A percentile compares a stretch with the other conserved stretches of the same genome.
Conservation (phyloP, 129 eudicot species). For the Escallonia herrerae region DNA sequence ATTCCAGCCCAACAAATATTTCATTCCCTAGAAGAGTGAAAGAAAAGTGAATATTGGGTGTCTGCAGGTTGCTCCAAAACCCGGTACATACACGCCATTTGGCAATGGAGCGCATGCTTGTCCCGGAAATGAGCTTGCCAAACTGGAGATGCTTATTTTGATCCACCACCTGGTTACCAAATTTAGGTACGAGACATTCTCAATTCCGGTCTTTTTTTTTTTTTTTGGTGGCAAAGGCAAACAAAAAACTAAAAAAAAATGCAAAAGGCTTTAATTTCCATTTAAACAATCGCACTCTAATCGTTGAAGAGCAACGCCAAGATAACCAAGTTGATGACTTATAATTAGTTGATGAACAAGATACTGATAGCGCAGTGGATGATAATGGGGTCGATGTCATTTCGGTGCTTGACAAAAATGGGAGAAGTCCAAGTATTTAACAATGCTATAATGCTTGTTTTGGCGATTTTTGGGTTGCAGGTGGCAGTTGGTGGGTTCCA, state of each 20-base stretch:
- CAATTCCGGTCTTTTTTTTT: too few species aligned
- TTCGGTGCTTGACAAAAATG: too few species aligned
- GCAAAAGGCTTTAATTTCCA: too few species aligned
- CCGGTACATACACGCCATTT: constrained; percentile 83
- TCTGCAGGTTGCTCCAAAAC: constrained; percentile 64
- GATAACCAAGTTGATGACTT: too few species aligned
- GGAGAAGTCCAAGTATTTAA: too few species aligned
- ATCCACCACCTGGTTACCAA: constrained; percentile 70
- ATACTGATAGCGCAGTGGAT: not conserved
- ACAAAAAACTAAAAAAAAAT: too few species aligned
- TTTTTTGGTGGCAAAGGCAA: too few species aligned
- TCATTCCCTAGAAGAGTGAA: constrained; percentile 5
- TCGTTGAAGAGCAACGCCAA: too few species aligned
- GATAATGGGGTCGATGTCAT: not conserved
- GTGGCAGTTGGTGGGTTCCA: constrained; percentile 65
- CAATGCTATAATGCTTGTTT: constrained; percentile 1
- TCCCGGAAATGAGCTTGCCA: constrained; percentile 92
- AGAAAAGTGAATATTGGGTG: not conserved
- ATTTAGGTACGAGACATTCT: constrained; percentile 38
- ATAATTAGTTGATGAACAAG: too few species aligned
- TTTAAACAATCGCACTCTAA: too few species aligned
- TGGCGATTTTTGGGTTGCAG: constrained; percentile 29
- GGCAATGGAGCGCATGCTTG: constrained; percentile 86
- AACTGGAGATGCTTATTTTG: constrained; percentile 67
- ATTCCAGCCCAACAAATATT: not conserved